A percentile compares a stretch with the other conserved stretches of the same genome.
These are phyloP conservation scores for Cyclanthera cordifolia DNA, from an alignment of 306 rosid species.

Conservation along the genomic window DNA sequence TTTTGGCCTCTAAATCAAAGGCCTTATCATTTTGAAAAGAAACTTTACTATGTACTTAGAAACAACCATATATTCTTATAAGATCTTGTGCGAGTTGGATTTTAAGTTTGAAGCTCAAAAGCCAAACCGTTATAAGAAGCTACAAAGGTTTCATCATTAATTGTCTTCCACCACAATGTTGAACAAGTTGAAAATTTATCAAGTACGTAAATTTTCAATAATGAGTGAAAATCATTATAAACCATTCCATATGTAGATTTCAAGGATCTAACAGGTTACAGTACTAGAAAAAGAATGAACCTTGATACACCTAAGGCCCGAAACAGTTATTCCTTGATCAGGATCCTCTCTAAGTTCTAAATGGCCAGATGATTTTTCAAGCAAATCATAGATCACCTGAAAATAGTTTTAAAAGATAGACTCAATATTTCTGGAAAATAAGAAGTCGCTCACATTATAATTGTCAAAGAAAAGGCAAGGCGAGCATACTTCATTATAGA, in stretches of 20 bases:
- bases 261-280: background rate
- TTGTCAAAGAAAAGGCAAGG: background rate
- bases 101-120: background rate
- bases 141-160: background rate
- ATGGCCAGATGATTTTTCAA: constrained; percentile 52
- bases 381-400: constrained; percentile 56
- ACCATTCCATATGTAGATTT: background rate
- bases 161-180: background rate
- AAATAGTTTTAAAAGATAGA: constrained; percentile 10
- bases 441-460: background rate
- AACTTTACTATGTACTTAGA: background rate
- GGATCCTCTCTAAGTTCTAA: constrained; percentile 64
- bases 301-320: constrained; percentile 50
- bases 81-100: background rate
- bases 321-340: constrained; percentile 45
- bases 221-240: background rate
- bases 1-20: background rate
- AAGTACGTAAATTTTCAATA: background rate
- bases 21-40: background rate
- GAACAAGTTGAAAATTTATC: background rate
- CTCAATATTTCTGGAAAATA: background rate
- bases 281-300: constrained; percentile 18
- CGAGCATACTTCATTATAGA: constrained; percentile 40
- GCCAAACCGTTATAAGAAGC: constrained; percentile 3
- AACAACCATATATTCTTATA: background rate